A percentile compares a stretch with the other conserved stretches of the same genome.
Evolutionary conservation across 2,329 filamentous ascomycete genomes (phyloP).

Genomic region (Corniculantispora saksenae): DNA sequence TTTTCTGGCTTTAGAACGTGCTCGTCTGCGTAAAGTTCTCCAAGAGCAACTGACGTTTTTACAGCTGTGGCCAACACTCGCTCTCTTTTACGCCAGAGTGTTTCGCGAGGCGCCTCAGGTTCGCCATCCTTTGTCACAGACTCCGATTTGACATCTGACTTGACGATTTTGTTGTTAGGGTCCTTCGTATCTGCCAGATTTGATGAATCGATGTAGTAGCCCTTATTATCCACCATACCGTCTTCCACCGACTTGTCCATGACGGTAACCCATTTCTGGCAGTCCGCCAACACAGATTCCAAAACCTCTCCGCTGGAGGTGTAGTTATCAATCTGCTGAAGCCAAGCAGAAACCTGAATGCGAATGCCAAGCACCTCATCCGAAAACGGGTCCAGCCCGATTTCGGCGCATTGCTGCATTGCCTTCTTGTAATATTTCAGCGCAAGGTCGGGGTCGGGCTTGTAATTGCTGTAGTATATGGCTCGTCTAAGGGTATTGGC

Average conservation of each 20-base stretch:
- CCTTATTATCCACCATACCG: slow-evolving; percentile 45
- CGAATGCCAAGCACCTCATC: slow-evolving; percentile 90
- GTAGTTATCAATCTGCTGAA: slow-evolving; percentile 75
- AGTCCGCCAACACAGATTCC: slow-evolving; percentile 73
- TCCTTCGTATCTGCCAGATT: not conserved
- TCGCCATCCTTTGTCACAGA: slow-evolving; percentile 9
- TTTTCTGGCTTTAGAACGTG: slow-evolving; percentile 72
- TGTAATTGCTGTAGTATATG: slow-evolving; percentile 81
- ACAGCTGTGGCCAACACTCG: slow-evolving; percentile 73
- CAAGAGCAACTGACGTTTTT: slow-evolving; percentile 78
- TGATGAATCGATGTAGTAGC: slow-evolving; percentile 31
- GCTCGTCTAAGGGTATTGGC: slow-evolving; percentile 79
- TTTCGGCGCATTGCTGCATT: slow-evolving; percentile 69
- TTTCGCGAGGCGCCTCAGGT: slow-evolving; percentile 40
- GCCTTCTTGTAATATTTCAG: slow-evolving; percentile 83
- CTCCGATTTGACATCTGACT: not conserved
- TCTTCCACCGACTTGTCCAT: slow-evolving; percentile 54
- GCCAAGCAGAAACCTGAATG: slow-evolving; percentile 75
- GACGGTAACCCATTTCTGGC: slow-evolving; percentile 58
- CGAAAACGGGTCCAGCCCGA: slow-evolving; percentile 82
- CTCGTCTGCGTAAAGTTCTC: slow-evolving; percentile 76
- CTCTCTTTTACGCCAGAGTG: slow-evolving; percentile 59
- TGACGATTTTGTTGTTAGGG: not conserved
- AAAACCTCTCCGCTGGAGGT: slow-evolving; percentile 73
- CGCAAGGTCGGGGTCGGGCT: slow-evolving; percentile 73